Conservation (phyloP, 2,329 filamentous ascomycete species). For the Aspergillus ustus region DNA sequence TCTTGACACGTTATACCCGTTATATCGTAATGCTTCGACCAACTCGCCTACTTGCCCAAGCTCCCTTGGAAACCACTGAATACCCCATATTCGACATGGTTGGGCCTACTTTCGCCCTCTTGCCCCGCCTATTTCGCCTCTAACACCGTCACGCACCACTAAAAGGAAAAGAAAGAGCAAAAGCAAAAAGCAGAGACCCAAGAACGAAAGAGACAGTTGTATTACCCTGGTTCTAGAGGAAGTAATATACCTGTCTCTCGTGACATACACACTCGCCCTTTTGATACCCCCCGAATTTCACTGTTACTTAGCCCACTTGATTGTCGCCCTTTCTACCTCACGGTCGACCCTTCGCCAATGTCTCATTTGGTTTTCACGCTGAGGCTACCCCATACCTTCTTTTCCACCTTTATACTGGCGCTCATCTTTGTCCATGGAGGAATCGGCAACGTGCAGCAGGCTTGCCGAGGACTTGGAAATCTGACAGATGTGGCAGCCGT, state of each 20-base stretch:
- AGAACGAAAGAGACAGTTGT: slow-evolving; percentile 8
- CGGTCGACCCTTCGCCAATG: slow-evolving; percentile 12
- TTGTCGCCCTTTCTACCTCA: slow-evolving; percentile 5
- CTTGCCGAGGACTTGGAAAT: slow-evolving; percentile 13
- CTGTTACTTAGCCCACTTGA: slow-evolving; percentile 6
- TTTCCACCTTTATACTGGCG: slow-evolving; percentile 33
- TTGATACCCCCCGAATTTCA: slow-evolving; percentile 32
- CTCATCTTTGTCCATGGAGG: slow-evolving; percentile 30
- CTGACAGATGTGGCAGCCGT: slow-evolving; percentile 41
- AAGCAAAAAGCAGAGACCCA: slow-evolving; percentile 14
- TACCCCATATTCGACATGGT: slow-evolving; percentile 10
- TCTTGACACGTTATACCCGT: background rate
- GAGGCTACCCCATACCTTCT: slow-evolving; percentile 7
- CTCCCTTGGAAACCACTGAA: background rate
- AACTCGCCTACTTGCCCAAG: slow-evolving; percentile 7
- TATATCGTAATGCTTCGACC: background rate
- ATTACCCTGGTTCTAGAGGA: slow-evolving; percentile 12
- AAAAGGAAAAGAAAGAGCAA: slow-evolving; percentile 27
- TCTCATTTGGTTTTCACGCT: slow-evolving; percentile 1
- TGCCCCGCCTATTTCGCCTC: background rate
- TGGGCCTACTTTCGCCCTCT: slow-evolving; percentile 40
- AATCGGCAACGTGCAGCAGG: slow-evolving; percentile 13
- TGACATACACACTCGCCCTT: slow-evolving; percentile 16
- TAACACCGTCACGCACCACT: background rate
- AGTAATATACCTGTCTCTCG: slow-evolving; percentile 15